Percentiles rank a stretch among this genome's conserved stretches.
Evolutionary conservation across 176 grass and related monocot species (phyloP).

Genomic region (Phyllostachys edulis): DNA sequence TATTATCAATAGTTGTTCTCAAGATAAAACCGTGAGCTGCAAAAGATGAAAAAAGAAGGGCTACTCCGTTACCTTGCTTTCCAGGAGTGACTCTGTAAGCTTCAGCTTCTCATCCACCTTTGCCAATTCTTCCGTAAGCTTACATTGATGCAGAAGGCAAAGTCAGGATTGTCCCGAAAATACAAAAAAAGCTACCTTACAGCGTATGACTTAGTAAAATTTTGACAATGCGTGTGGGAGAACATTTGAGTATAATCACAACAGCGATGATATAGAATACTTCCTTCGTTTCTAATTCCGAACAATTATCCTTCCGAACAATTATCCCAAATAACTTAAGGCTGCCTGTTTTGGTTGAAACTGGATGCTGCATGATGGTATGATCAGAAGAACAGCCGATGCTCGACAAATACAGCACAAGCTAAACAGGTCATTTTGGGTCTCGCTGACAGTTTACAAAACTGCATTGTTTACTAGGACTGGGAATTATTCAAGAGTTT

Average conservation of each 20-base stretch:
- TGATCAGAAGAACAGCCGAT: background rate
- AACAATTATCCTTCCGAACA: background rate
- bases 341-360: background rate
- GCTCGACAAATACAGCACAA: background rate
- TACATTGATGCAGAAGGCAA: conserved; percentile 51
- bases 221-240: background rate
- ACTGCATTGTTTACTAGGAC: background rate
- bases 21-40: background rate
- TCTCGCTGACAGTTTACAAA: background rate
- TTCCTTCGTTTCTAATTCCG: background rate
- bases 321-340: background rate
- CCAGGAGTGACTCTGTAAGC: conserved; percentile 90
- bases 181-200: background rate
- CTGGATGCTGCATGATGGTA: background rate
- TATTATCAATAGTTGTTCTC: background rate
- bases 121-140: conserved; percentile 90
- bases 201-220: background rate
- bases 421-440: background rate
- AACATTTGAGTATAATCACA: conserved; percentile 4
- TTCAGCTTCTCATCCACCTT: conserved; percentile 95
- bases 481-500: background rate
- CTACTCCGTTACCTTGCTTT: conserved; percentile 64
- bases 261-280: background rate
- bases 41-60: conserved; percentile 2
- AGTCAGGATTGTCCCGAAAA: conserved; percentile 31